Evolutionary conservation across 2,329 filamentous ascomycete genomes (phyloP), one percentile per base, ranked within the genome.

Genomic region (Coniochaeta hoffmannii): DNA sequence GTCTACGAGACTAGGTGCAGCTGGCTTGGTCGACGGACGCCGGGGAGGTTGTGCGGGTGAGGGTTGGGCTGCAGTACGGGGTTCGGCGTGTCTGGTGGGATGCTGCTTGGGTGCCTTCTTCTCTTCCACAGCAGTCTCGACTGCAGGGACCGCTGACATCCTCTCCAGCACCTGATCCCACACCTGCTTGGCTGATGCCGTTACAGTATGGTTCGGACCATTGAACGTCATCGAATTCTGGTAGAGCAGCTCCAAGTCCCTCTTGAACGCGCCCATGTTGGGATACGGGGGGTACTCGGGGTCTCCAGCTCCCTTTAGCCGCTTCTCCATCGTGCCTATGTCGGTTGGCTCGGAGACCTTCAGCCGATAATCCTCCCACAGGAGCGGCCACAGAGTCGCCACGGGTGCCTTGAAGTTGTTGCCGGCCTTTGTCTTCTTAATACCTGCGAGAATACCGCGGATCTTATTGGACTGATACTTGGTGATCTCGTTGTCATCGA

Each of bases 381-480:
- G 83, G 28, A 74, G 77, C 38, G 96, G 80, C 55, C 89, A 90
- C 44, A 97, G 84, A 24, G 75, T 77, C 67, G 89, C 81, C 8
- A 97, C 94, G 0, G 94, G 87, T 41, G 85, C 80, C 60, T 83
- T 80, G 74, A 96, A 97, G 55, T 87, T 81, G 7, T 74, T 73
- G 1, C 93, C 89, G 57, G 86, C 83, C 68, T 93, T 90, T 50
- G 90, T 92, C 71, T 96, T 94, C 74, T 95, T 96, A 56, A 93
- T 78, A 53, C 87, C 85, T 31, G 84, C 86, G 53, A 93, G 73
- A 31, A 86, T 78, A 58, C 84, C 82, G 32, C 86, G 72, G 44
- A 89, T 76, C 61, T 84, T 85, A 53, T 81, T 81, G 56, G 76
- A 77, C 62, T 88, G 83, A 54, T 77, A 76, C 1, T 72, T 63